Conservation (phyloP, 192 early-diverging fungal genomes). For the Gaertneriomyces semiglobifer region DNA sequence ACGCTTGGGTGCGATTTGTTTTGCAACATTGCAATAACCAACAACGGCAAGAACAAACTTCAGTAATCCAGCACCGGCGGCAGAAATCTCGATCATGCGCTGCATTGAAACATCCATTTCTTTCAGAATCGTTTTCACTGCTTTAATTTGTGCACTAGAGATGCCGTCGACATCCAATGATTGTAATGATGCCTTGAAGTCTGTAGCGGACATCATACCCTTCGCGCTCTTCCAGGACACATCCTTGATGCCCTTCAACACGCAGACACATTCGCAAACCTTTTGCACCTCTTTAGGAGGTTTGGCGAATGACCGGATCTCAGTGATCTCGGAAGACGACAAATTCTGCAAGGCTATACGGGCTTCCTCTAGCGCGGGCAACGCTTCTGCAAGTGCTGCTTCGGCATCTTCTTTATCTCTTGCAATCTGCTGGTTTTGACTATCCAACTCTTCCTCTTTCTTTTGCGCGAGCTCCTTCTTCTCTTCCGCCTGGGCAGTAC, state of each 20-base stretch:
- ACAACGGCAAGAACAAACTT: conserved; percentile 60
- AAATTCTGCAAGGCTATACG: conserved; percentile 52
- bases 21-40: conserved; percentile 62
- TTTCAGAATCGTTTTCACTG: conserved; percentile 51
- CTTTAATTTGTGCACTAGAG: conserved; percentile 51
- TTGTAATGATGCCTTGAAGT: conserved; percentile 57
- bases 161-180: conserved; percentile 54
- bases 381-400: conserved; percentile 55
- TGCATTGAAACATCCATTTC: conserved; percentile 59
- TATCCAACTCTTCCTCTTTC: conserved; percentile 53
- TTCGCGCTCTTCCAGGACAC: conserved; percentile 65
- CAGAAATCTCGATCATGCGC: conserved; percentile 60
- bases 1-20: conserved; percentile 55
- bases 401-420: conserved; percentile 69
- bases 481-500: conserved; percentile 57
- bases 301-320: conserved; percentile 61
- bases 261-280: conserved; percentile 63
- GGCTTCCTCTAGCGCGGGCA: conserved; percentile 59
- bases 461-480: conserved; percentile 60
- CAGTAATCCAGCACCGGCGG: conserved; percentile 54
- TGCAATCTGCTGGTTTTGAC: conserved; percentile 58
- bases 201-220: conserved; percentile 58
- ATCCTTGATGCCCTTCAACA: conserved; percentile 63
- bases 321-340: conserved; percentile 58
- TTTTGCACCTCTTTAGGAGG: conserved; percentile 64